Evolutionary conservation across 257 asterid genomes (phyloP).

Genomic region (Solanum rostratum): DNA sequence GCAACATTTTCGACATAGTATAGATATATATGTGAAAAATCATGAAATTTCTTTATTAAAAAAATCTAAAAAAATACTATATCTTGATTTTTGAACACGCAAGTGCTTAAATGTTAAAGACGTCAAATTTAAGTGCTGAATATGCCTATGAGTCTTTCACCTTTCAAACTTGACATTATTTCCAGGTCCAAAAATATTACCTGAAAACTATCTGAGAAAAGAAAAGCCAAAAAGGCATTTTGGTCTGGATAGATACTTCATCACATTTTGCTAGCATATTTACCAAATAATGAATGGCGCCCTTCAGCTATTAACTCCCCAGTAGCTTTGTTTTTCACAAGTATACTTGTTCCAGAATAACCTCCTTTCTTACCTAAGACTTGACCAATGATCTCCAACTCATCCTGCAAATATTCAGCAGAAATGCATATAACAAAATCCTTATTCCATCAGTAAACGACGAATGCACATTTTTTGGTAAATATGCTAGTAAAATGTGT

Average conservation of each 20-base stretch:
- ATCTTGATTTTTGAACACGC: too few species aligned
- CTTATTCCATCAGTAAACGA: neutral
- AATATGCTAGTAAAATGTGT: neutral
- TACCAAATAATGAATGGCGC: conserved; percentile 56
- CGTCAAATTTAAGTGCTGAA: too few species aligned
- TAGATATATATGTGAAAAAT: too few species aligned
- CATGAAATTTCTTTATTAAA: too few species aligned
- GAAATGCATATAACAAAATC: neutral
- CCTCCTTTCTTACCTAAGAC: conserved; percentile 40
- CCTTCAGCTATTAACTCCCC: conserved; percentile 81
- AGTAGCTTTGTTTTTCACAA: conserved; percentile 49
- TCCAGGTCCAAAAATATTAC: too few species aligned
- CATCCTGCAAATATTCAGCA: conserved; percentile 36
- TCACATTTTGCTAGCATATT: conserved; percentile 59
- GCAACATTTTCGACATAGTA: too few species aligned
- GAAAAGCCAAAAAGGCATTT: neutral
- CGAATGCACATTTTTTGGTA: neutral
- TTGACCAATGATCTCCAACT: conserved; percentile 50
- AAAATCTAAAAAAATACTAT: too few species aligned
- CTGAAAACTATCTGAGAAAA: too few species aligned
- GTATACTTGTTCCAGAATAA: conserved; percentile 46
- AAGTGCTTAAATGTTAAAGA: too few species aligned
- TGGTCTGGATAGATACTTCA: neutral
- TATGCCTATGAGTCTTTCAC: too few species aligned
- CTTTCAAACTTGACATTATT: too few species aligned